These are phyloP conservation scores for Trypanosomatidae sp. DNA, from an alignment of 208 protist species.

Conservation along the genomic window DNA sequence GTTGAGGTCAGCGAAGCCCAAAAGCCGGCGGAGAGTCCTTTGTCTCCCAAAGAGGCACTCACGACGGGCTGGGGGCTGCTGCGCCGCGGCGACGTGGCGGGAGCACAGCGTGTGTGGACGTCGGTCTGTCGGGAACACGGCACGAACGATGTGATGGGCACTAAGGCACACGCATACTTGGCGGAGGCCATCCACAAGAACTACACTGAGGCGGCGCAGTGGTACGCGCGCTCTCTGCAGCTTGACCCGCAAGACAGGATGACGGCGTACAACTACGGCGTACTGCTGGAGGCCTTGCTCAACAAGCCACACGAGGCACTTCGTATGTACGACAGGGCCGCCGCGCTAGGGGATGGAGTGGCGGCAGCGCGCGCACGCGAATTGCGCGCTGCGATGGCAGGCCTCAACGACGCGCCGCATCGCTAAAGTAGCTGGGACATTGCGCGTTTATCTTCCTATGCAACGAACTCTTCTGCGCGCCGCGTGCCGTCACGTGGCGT, in stretches of 20 bases:
- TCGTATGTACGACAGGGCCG: conserved; percentile 53
- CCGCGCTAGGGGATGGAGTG: conserved; percentile 47
- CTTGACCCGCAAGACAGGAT: conserved; percentile 69
- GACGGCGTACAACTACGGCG: conserved; percentile 82
- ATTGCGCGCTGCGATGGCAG: conserved; percentile 22
- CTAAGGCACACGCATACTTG: conserved; percentile 65
- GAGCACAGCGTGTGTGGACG: conserved; percentile 52
- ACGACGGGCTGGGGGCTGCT: conserved; percentile 63
- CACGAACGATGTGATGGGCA: conserved; percentile 42
- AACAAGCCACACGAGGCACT: conserved; percentile 45
- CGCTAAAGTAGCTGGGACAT: too few relatives aligned
- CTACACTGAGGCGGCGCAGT: conserved; percentile 50
- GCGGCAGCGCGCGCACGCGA: conserved; percentile 57
- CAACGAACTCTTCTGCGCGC: too few relatives aligned
- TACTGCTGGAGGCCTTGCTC: conserved; percentile 71
- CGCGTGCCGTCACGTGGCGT: too few relatives aligned
- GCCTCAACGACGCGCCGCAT: too few relatives aligned
- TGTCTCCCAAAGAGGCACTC: conserved; percentile 33
- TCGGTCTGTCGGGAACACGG: conserved; percentile 30
- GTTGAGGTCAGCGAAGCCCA: background rate
- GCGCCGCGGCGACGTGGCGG: conserved; percentile 47
- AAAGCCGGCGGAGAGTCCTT: conserved; percentile 1
- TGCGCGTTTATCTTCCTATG: too few relatives aligned
- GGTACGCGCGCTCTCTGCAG: conserved; percentile 57
- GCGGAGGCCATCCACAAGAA: conserved; percentile 76